These are phyloP conservation scores for Pistacia vera DNA, from an alignment of 345 rosid species.

Conservation along the genomic window DNA sequence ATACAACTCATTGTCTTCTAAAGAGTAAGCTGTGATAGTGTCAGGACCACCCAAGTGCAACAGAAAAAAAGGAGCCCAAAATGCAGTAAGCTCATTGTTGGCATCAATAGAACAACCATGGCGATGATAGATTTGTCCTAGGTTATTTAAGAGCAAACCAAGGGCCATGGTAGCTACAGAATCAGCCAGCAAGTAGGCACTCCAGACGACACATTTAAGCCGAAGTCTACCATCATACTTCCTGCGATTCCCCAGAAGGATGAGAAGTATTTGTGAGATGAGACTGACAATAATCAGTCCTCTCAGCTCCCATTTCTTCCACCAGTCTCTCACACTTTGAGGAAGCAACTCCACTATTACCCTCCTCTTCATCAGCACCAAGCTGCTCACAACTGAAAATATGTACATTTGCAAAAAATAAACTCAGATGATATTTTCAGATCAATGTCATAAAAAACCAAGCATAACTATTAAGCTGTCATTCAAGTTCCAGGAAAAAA, in stretches of 20 bases:
- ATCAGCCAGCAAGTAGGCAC: slow-evolving; percentile 20
- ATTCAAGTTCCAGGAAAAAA: too few relatives aligned
- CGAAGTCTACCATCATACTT: background rate
- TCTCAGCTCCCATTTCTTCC: slow-evolving; percentile 13
- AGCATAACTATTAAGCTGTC: too few relatives aligned
- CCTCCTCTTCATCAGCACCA: slow-evolving; percentile 5
- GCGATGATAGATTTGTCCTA: background rate
- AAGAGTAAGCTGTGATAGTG: slow-evolving; percentile 21
- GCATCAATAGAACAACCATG: background rate
- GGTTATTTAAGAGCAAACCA: slow-evolving; percentile 8
- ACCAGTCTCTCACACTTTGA: background rate
- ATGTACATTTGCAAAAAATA: background rate
- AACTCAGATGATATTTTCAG: too few relatives aligned
- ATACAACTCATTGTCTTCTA: slow-evolving; percentile 23
- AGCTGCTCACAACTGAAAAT: slow-evolving; percentile 16
- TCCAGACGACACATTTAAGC: slow-evolving; percentile 12
- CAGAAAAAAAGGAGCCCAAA: slow-evolving; percentile 22
- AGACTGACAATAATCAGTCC: background rate
- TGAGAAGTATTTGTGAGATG: background rate
- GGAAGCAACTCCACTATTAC: slow-evolving; percentile 2
- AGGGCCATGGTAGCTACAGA: slow-evolving; percentile 14
- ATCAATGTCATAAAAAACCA: too few relatives aligned
- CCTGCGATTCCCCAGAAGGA: slow-evolving; percentile 9
- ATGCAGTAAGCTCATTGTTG: background rate
- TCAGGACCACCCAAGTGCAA: slow-evolving; percentile 18